Evolutionary conservation across 805 yeast species (phyloP).

Genomic region (Kockiozyma suomiensis): DNA sequence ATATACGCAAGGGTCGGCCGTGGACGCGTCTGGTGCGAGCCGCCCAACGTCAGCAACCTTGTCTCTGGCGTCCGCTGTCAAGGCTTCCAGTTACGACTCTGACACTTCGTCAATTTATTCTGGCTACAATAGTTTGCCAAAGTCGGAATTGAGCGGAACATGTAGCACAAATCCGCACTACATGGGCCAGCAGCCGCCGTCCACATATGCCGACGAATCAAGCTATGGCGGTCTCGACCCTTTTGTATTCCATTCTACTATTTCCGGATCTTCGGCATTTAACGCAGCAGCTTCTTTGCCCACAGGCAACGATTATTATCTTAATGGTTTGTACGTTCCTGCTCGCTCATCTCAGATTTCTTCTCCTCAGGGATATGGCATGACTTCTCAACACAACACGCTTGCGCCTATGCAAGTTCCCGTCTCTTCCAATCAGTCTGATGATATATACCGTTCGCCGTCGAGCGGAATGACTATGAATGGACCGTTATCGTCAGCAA

Average conservation of each 20-base stretch:
- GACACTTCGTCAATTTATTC: not conserved
- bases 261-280: not conserved
- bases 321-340: not conserved
- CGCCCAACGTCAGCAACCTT: constrained; percentile 4
- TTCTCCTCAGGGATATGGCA: not conserved
- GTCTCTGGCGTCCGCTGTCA: not conserved
- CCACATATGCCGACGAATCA: not conserved
- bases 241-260: not conserved
- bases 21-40: not conserved
- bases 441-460: not conserved
- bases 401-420: constrained; percentile 6
- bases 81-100: constrained; percentile 3
- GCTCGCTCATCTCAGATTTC: not conserved
- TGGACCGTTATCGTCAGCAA: not conserved
- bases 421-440: not conserved
- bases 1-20: not conserved
- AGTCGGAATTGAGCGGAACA: not conserved
- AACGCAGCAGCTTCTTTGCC: not conserved
- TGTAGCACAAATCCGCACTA: not conserved
- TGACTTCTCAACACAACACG: not conserved
- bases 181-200: not conserved
- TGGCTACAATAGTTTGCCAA: not conserved
- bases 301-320: not conserved
- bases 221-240: not conserved
- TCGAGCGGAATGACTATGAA: not conserved